Evolutionary conservation across 2,329 filamentous ascomycete species (phyloP).

Genomic region (Didymella glomerata): DNA sequence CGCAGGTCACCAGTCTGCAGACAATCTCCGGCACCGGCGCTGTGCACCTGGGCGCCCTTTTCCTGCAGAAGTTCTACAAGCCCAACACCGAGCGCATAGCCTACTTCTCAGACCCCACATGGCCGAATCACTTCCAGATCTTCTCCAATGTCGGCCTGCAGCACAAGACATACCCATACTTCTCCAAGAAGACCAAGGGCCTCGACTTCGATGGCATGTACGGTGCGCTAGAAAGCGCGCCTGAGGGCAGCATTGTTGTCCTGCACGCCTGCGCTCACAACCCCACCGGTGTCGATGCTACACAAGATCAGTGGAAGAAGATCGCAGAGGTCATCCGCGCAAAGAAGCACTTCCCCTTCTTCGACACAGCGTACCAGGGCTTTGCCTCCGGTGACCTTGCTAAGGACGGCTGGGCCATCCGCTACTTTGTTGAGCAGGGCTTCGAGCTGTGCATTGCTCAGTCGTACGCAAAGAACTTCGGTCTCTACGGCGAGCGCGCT

Average conservation of each 20-base stretch:
- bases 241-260: slow-evolving; percentile 83
- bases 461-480: slow-evolving; percentile 67
- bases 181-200: slow-evolving; percentile 84
- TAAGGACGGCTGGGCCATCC: slow-evolving; percentile 88
- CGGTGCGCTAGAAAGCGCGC: slow-evolving; percentile 70
- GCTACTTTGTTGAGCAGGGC: slow-evolving; percentile 92
- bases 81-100: slow-evolving; percentile 71
- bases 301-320: slow-evolving; percentile 91
- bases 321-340: slow-evolving; percentile 78
- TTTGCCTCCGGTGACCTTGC: slow-evolving; percentile 91
- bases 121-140: slow-evolving; percentile 99
- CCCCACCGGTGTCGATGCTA: slow-evolving; percentile 95
- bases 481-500: slow-evolving; percentile 94
- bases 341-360: slow-evolving; percentile 94
- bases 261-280: slow-evolving; percentile 98
- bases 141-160: slow-evolving; percentile 87
- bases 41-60: slow-evolving; percentile 90
- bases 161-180: slow-evolving; percentile 90
- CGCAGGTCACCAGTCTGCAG: slow-evolving; percentile 76
- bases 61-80: slow-evolving; percentile 90
- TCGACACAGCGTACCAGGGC: slow-evolving; percentile 97
- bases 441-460: slow-evolving; percentile 69
- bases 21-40: slow-evolving; percentile 98
- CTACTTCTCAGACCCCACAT: slow-evolving; percentile 94
- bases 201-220: slow-evolving; percentile 94